Base-by-base conservation (phyloP, 768 basidiomycete species). In the Thelephora aurantiotincta region DNA sequence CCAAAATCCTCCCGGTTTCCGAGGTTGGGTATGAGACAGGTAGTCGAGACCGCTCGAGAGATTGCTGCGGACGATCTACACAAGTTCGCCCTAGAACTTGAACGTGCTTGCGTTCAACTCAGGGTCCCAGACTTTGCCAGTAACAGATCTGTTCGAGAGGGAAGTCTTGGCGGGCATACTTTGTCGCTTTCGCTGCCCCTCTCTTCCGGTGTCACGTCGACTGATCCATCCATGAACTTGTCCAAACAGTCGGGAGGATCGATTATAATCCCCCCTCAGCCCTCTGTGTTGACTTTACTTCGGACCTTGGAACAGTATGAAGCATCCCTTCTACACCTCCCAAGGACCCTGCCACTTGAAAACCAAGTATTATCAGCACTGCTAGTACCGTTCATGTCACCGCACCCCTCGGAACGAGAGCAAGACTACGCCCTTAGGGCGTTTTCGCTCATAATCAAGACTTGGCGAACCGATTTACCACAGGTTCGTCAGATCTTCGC, bases 11-110 rank as follows among this genome's bases (percentile, higher is more conserved):
- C 73, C 33, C 66, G 73, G 12, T 58, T 80, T 26, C 68, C 63
- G 11, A 59, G 68, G 42, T 59, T 79, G 11, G 78, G 74, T 1
- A 77, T 81, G 52, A 69, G 69, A 43, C 78, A 83, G 19, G 74
- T 81, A 11, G 80, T 82, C 1, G 82, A 84, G 33, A 70, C 77
- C 48, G 80, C 67, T 2, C 71, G 70, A 22, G 78, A 75, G 47
- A 65, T 68, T 35, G 64, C 65, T 16, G 61, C 66, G 0, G 74
- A 77, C 37, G 73, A 78, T 43, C 60, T 63, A 13, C 67, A 66
- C 12, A 70, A 65, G 53, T 71, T 82, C 44, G 66, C 71, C 3
- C 70, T 72, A 46, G 80, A 82, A 33, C 63, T 86, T 2, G 63
- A 70, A 51, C 71, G 65, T 48, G 71, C 77, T 2, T 81, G 76